Percentiles rank a stretch among this genome's conserved stretches.
These are phyloP conservation scores for Calendula officinalis DNA, from an alignment of 129 eudicot species.

Conservation along the genomic window DNA sequence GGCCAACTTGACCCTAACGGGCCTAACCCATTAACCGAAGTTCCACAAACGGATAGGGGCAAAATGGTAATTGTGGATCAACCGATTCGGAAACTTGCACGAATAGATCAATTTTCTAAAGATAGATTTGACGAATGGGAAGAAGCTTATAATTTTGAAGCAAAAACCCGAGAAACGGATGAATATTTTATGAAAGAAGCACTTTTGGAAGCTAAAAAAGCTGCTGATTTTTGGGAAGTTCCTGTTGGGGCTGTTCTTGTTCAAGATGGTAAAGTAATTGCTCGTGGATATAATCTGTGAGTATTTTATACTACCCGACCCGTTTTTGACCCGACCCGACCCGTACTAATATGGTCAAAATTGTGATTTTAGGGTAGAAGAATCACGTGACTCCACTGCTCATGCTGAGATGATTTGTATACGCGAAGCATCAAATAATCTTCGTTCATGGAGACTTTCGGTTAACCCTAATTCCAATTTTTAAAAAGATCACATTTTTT, in stretches of 20 bases:
- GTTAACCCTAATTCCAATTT: constrained; percentile 26
- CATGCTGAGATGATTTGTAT: constrained; percentile 98
- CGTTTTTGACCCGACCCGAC: too few relatives aligned
- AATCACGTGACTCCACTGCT: constrained; percentile 92
- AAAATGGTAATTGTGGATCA: constrained; percentile 28
- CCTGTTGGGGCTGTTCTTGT: constrained; percentile 98
- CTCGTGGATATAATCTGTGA: constrained; percentile 93
- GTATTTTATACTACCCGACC: constrained; percentile 13
- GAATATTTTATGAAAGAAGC: constrained; percentile 94
- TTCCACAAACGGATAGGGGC: constrained; percentile 26
- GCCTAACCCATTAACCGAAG: constrained; percentile 14
- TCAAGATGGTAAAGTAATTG: constrained; percentile 79
- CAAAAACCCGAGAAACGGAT: constrained; percentile 65
- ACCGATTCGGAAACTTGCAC: constrained; percentile 46
- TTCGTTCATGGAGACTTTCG: constrained; percentile 91
- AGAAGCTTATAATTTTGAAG: constrained; percentile 75
- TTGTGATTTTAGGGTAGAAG: constrained; percentile 72
- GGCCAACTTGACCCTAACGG: constrained; percentile 18
- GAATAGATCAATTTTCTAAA: constrained; percentile 54
- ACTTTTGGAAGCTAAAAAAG: constrained; percentile 78
- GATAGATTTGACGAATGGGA: constrained; percentile 95
- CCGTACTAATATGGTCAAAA: constrained; percentile 2
- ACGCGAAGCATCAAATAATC: constrained; percentile 80
- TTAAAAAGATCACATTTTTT: neutral
- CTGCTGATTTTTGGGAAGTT: constrained; percentile 96